These are phyloP conservation scores for Xylaria sp. DNA, from an alignment of 2,329 filamentous ascomycete genomes.

Conservation along the genomic window DNA sequence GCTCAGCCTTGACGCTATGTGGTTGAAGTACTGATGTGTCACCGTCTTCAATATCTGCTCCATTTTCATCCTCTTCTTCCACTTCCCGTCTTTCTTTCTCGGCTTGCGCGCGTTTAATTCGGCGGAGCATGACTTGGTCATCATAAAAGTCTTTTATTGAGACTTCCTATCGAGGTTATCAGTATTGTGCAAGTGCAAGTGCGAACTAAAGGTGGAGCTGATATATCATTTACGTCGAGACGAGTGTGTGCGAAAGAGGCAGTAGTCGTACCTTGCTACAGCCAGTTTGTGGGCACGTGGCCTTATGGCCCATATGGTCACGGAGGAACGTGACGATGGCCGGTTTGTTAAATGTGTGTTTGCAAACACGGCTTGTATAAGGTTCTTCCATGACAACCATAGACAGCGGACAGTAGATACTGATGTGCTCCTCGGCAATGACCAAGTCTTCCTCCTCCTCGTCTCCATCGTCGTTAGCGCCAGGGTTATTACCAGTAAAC, in stretches of 20 bases:
- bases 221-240: background rate
- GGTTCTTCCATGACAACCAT: slow-evolving; percentile 73
- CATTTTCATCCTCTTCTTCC: slow-evolving; percentile 54
- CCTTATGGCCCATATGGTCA: slow-evolving; percentile 48
- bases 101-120: slow-evolving; percentile 63
- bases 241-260: background rate
- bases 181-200: slow-evolving; percentile 12
- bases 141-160: slow-evolving; percentile 63
- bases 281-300: slow-evolving; percentile 73
- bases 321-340: slow-evolving; percentile 68
- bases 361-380: slow-evolving; percentile 73
- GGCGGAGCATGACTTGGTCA: slow-evolving; percentile 67
- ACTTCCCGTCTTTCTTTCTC: slow-evolving; percentile 59
- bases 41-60: slow-evolving; percentile 47
- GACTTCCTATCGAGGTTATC: slow-evolving; percentile 57
- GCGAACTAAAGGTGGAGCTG: background rate
- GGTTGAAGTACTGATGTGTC: slow-evolving; percentile 41
- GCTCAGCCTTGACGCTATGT: slow-evolving; percentile 42
- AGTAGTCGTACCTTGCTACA: slow-evolving; percentile 65
- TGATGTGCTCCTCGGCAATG: slow-evolving; percentile 71
- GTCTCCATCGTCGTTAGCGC: slow-evolving; percentile 51
- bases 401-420: slow-evolving; percentile 76
- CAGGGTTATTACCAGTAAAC: slow-evolving; percentile 60
- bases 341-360: slow-evolving; percentile 76
- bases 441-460: slow-evolving; percentile 76